phyloP scores from a whole-genome alignment of 2,329 filamentous ascomycete species.

The Colletotrichum falcatum region DNA sequence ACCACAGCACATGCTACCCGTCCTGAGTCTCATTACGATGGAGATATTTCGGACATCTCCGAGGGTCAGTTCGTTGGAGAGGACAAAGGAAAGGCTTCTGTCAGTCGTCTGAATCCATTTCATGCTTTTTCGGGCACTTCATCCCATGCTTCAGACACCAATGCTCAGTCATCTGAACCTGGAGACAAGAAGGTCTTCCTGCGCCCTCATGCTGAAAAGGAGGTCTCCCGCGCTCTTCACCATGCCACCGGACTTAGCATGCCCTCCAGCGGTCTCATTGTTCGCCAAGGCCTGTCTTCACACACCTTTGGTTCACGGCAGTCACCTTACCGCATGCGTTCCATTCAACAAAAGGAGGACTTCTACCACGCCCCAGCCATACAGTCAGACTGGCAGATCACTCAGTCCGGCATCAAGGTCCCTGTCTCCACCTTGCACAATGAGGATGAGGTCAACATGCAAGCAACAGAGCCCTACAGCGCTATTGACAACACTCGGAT shows the following conservation, averaged over 20 bases:
- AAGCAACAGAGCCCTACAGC: constrained; percentile 22
- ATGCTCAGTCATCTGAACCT: constrained; percentile 14
- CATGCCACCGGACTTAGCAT: constrained; percentile 33
- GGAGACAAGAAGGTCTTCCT: constrained; percentile 28
- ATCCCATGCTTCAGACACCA: constrained; percentile 30
- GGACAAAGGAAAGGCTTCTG: constrained; percentile 13
- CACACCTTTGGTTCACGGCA: background rate
- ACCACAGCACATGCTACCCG: background rate
- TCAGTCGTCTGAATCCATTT: constrained; percentile 34
- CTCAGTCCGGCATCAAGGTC: constrained; percentile 33
- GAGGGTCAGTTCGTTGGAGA: background rate
- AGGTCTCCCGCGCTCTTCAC: constrained; percentile 39
- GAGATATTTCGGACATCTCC: constrained; percentile 2
- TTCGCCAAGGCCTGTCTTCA: constrained; percentile 19
- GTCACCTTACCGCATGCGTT: constrained; percentile 6
- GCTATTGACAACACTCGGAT: constrained; percentile 24
- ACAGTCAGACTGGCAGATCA: constrained; percentile 32
- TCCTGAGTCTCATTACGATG: constrained; percentile 15
- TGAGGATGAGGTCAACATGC: constrained; percentile 18
- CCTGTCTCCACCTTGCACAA: background rate
- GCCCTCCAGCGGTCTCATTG: constrained; percentile 37
- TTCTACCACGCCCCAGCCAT: constrained; percentile 41
- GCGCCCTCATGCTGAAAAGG: constrained; percentile 31
- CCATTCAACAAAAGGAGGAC: background rate
- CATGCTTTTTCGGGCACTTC: constrained; percentile 33